Percentiles rank a stretch among this genome's conserved stretches.
Evolutionary conservation across 768 basidiomycete genomes (phyloP).

Genomic region (Lactifluus echinatus): DNA sequence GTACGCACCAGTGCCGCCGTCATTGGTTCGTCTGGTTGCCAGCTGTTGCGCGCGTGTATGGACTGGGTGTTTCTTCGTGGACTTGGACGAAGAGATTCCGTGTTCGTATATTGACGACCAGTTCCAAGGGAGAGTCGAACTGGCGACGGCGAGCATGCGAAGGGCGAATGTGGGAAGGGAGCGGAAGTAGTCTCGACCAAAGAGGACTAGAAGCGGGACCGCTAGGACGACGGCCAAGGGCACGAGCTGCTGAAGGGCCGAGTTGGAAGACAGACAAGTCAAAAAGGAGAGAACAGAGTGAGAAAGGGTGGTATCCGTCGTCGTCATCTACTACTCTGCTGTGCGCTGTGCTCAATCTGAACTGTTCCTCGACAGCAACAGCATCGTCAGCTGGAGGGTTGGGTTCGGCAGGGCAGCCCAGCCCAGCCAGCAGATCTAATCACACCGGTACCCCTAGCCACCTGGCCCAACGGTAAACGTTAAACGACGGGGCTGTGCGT

Average conservation of each 20-base stretch:
- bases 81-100: slow-evolving; percentile 28
- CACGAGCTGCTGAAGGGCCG: slow-evolving; percentile 44
- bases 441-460: neutral
- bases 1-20: slow-evolving; percentile 27
- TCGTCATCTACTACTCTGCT: slow-evolving; percentile 9
- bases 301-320: neutral
- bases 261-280: slow-evolving; percentile 13
- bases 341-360: neutral
- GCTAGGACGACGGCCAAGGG: slow-evolving; percentile 47
- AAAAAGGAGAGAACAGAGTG: slow-evolving; percentile 5
- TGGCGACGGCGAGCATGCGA: slow-evolving; percentile 54
- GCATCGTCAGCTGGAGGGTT: neutral
- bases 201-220: slow-evolving; percentile 31
- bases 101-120: slow-evolving; percentile 33
- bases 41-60: slow-evolving; percentile 53
- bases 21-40: slow-evolving; percentile 32
- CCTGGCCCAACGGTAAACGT: neutral
- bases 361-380: neutral
- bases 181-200: slow-evolving; percentile 25
- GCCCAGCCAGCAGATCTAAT: too few relatives aligned
- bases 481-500: too few relatives aligned
- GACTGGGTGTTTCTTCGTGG: slow-evolving; percentile 37
- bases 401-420: too few relatives aligned
- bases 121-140: slow-evolving; percentile 53
- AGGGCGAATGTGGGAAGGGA: slow-evolving; percentile 23